Evolutionary conservation across 208 protist genomes (phyloP).

Genomic region (Crithidia thermophila): DNA sequence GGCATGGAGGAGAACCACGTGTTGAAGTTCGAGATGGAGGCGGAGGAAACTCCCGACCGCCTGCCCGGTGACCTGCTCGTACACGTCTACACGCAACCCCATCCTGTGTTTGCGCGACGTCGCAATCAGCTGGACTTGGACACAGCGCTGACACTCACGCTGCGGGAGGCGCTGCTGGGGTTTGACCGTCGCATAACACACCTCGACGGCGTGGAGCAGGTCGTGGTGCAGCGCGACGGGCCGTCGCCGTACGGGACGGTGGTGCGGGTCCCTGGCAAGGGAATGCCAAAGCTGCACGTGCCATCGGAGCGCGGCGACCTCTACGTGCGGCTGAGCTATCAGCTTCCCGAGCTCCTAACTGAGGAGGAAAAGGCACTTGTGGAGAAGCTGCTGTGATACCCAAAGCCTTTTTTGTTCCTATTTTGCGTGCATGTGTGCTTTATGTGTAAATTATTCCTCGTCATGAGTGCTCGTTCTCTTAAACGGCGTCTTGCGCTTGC

Average conservation of each 20-base stretch:
- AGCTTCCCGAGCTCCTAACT: constrained; percentile 71
- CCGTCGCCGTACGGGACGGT: constrained; percentile 76
- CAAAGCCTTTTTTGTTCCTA: not conserved
- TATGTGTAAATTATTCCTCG: too few species aligned
- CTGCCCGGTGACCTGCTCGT: constrained; percentile 88
- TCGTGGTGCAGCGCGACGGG: constrained; percentile 30
- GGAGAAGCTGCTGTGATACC: constrained; percentile 25
- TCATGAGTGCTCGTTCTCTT: too few species aligned
- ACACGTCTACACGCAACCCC: constrained; percentile 47
- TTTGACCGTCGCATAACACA: constrained; percentile 85
- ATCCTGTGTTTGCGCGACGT: constrained; percentile 79
- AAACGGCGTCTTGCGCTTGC: too few species aligned
- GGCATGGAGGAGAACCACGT: constrained; percentile 70
- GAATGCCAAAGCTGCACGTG: constrained; percentile 91
- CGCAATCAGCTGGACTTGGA: constrained; percentile 84
- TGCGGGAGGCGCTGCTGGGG: constrained; percentile 90
- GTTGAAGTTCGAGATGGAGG: constrained; percentile 88
- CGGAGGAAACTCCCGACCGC: constrained; percentile 70
- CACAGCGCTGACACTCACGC: constrained; percentile 69
- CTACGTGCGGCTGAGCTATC: constrained; percentile 81
- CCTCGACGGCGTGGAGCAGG: constrained; percentile 80
- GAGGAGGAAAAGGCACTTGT: constrained; percentile 39
- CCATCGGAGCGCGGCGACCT: constrained; percentile 90
- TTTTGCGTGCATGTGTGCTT: not conserved
- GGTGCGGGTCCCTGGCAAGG: constrained; percentile 77